Evolutionary conservation across 192 early-diverging fungal species (phyloP).

Genomic region (Mortierella claussenii): DNA sequence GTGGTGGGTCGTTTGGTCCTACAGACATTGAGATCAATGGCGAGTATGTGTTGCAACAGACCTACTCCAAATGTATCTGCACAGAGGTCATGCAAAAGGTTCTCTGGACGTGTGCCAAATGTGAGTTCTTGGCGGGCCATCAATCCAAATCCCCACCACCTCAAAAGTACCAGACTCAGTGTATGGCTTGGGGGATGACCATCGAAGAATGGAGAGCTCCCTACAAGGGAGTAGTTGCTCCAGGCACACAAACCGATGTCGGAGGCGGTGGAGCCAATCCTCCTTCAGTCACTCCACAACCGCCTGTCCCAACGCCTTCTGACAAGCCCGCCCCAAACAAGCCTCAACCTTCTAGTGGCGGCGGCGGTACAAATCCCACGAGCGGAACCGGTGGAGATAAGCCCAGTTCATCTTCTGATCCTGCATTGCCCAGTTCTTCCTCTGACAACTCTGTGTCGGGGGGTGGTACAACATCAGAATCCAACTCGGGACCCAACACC

Average conservation of each 20-base stretch:
- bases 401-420: neutral
- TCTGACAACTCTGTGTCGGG: constrained; percentile 16
- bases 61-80: constrained; percentile 32
- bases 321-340: neutral
- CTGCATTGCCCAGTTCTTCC: constrained; percentile 7
- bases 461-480: neutral
- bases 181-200: constrained; percentile 30
- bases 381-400: constrained; percentile 8
- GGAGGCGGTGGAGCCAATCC: neutral
- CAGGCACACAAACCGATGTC: constrained; percentile 34
- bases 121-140: constrained; percentile 24
- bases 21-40: constrained; percentile 31
- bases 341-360: neutral
- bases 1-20: constrained; percentile 27
- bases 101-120: constrained; percentile 44
- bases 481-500: constrained; percentile 7
- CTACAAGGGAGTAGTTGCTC: constrained; percentile 25
- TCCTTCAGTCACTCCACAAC: neutral
- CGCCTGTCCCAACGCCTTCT: neutral
- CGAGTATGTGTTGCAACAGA: constrained; percentile 21
- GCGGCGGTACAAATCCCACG: neutral
- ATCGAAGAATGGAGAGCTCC: constrained; percentile 18
- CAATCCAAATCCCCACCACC: constrained; percentile 26
- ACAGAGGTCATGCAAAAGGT: constrained; percentile 30
- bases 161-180: constrained; percentile 38